Base-by-base conservation (phyloP, 1,284 basidiomycete genomes). In the Apiotrichum akiyoshidainum region DNA sequence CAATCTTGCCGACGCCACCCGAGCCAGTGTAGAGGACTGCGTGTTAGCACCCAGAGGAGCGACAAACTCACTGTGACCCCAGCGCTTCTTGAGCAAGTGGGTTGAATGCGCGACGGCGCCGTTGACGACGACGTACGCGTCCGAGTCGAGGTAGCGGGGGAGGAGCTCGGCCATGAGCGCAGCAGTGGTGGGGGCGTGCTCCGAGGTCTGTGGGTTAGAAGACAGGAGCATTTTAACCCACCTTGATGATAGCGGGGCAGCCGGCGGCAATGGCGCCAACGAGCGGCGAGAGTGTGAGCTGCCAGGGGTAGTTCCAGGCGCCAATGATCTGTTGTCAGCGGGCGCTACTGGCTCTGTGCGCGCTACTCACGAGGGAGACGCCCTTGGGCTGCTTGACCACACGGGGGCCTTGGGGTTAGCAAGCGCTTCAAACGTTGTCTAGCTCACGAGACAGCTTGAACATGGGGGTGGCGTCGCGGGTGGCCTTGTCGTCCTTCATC, bases 1-100 rank as follows among this genome's bases (percentile, higher is more conserved):
- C 84, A 59, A 96, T 85, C 65, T 82, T 85, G 0, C 84, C 93
- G 7, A 96, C 86, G 19, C 81, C 81, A 53, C 85, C 83, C 48
- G 86, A 86, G 10, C 84, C 86, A 33, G 84, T 86, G 63, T 88
- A 89, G 81, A 87, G 61, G 50, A 73, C 87, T 82, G 69, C 19
- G 81, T 82, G 71, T 61, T 14, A 61, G 60, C n/a, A n/a, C n/a
- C n/a, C n/a, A n/a, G n/a, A n/a, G n/a, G n/a, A n/a, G n/a, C n/a
- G n/a, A n/a, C n/a, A n/a, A 4, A 81, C 85, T 70, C 66, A 91
- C 90, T 87, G 66, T 92, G 90, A 65, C 88, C 92, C 90, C 91
- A 96, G 54, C 83, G 84, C 41, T 90, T 81, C 67, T 91, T 87
- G 12, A 96, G 81, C 7, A 93, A 73, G 81, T 83, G 87, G 35